phyloP scores from a whole-genome alignment of 140 eudicot species.

The Oenanthe javanica region DNA sequence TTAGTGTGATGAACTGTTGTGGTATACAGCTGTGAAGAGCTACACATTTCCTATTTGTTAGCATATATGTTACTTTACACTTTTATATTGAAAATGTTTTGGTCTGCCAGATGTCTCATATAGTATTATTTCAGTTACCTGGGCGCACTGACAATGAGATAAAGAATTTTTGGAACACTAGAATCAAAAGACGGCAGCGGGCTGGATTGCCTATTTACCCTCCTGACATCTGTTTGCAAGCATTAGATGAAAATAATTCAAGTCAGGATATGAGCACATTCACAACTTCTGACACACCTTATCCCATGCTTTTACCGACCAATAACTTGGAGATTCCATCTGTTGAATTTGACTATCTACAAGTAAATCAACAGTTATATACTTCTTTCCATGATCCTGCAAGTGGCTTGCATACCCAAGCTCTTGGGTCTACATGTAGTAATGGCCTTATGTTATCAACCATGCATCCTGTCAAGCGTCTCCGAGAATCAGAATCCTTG shows the following conservation, averaged over 20 bases:
- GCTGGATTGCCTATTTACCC: conserved; percentile 75
- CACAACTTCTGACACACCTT: conserved; percentile 27
- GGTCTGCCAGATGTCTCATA: conserved; percentile 15
- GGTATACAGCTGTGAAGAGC: not conserved
- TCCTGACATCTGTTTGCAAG: conserved; percentile 44
- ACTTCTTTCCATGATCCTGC: conserved; percentile 39
- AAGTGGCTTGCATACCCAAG: conserved; percentile 29
- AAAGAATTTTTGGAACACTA: conserved; percentile 68
- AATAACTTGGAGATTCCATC: conserved; percentile 46
- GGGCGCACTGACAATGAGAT: conserved; percentile 77
- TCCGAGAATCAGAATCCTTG: conserved; percentile 13
- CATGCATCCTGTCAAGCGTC: conserved; percentile 16
- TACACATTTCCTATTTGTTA: not conserved
- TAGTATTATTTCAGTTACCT: conserved; percentile 43
- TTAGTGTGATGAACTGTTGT: not conserved
- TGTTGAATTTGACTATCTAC: conserved; percentile 41
- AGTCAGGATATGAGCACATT: conserved; percentile 38
- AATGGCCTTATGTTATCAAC: conserved; percentile 27
- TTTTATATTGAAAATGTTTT: not conserved
- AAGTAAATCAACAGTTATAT: conserved; percentile 28
- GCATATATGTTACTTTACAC: not conserved
- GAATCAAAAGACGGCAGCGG: conserved; percentile 72
- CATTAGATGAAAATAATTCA: conserved; percentile 34
- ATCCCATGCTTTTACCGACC: conserved; percentile 31
- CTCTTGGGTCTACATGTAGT: conserved; percentile 24